phyloP scores from a whole-genome alignment of 257 asterid genomes.

The Cinchona pubescens region DNA sequence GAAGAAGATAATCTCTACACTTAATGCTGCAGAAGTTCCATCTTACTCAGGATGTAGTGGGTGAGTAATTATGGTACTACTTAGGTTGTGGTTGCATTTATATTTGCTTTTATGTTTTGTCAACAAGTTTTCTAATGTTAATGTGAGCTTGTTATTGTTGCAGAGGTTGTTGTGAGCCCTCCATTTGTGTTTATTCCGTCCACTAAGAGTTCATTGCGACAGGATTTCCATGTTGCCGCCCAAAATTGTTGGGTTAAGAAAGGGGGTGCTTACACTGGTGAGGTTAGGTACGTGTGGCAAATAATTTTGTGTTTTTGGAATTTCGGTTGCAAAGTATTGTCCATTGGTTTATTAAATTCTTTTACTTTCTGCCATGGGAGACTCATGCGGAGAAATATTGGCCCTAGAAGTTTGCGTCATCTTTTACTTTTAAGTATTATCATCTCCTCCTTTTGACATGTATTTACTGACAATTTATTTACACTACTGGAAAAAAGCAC shows the following conservation, averaged over 20 bases:
- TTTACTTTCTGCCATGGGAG: neutral
- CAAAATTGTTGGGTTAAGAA: conserved; percentile 99
- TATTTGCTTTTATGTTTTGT: neutral
- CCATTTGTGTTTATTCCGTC: conserved; percentile 80
- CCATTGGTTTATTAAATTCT: too few species aligned
- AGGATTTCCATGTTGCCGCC: conserved; percentile 92
- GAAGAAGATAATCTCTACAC: conserved; percentile 75
- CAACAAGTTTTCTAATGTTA: neutral
- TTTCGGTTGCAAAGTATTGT: neutral
- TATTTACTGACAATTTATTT: neutral
- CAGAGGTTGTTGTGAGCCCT: conserved; percentile 99
- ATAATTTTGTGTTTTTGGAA: neutral
- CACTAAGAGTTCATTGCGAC: conserved; percentile 58
- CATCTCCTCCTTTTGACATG: neutral
- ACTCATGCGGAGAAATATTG: neutral
- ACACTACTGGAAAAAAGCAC: too few species aligned
- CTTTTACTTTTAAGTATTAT: neutral
- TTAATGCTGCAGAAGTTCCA: conserved; percentile 83
- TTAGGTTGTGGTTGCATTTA: neutral
- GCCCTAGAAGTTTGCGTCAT: neutral
- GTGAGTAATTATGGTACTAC: conserved; percentile 39
- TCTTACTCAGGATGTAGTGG: conserved; percentile 85
- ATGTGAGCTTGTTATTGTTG: conserved; percentile 19
- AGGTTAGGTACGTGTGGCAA: conserved; percentile 61
- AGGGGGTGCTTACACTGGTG: conserved; percentile 99